These are phyloP conservation scores for Microstroma glucosiphilum DNA, from an alignment of 1,284 basidiomycete species.

Conservation along the genomic window DNA sequence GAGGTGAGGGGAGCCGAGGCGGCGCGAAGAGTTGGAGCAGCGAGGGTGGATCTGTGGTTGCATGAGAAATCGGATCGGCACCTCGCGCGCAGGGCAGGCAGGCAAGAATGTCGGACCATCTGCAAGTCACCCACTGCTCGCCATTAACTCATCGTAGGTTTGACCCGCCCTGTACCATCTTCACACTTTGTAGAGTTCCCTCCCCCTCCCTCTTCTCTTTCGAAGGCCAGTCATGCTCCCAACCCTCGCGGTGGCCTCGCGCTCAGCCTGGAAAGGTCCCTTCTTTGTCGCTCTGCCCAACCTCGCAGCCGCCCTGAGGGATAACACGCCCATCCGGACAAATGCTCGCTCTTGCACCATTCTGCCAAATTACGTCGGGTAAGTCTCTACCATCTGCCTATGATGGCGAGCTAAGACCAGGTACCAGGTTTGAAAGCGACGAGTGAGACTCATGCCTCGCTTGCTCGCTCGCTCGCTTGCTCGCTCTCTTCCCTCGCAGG, in stretches of 20 bases:
- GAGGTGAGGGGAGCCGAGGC: too few relatives aligned
- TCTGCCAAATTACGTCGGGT: slow-evolving; percentile 60
- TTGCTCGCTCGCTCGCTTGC: too few relatives aligned
- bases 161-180: neutral
- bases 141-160: neutral
- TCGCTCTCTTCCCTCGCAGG: slow-evolving; percentile 16
- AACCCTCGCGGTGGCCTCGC: neutral
- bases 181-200: neutral
- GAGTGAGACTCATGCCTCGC: too few relatives aligned
- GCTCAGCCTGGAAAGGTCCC: slow-evolving; percentile 61
- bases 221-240: slow-evolving; percentile 1
- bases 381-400: slow-evolving; percentile 11
- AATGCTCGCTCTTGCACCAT: slow-evolving; percentile 86
- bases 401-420: neutral
- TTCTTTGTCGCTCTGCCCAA: slow-evolving; percentile 93
- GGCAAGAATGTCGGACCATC: too few relatives aligned
- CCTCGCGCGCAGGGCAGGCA: too few relatives aligned
- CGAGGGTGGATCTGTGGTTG: too few relatives aligned
- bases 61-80: too few relatives aligned
- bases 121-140: neutral
- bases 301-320: slow-evolving; percentile 71
- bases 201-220: neutral
- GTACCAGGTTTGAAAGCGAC: too few relatives aligned
- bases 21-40: too few relatives aligned
- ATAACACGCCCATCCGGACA: slow-evolving; percentile 80